Percentiles rank a stretch among this genome's conserved stretches.
These are phyloP conservation scores for Ganoderma resinaceum DNA, from an alignment of 1,284 basidiomycete species.

Conservation along the genomic window DNA sequence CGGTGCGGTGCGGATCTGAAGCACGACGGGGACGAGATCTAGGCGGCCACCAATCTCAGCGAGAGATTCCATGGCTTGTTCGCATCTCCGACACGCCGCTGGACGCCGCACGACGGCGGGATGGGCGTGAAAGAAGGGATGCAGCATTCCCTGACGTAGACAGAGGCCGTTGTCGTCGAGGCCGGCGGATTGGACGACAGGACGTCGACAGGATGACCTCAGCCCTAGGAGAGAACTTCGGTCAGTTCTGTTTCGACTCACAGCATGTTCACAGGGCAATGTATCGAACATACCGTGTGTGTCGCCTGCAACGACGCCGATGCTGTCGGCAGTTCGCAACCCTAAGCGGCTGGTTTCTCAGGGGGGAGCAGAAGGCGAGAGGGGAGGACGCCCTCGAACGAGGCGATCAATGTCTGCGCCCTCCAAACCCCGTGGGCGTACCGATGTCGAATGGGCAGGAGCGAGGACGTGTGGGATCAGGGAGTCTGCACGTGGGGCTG, in stretches of 20 bases:
- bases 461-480: neutral
- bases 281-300: slow-evolving; percentile 21
- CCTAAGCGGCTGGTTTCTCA: neutral
- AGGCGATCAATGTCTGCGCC: neutral
- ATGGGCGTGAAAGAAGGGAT: slow-evolving; percentile 17
- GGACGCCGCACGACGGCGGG: slow-evolving; percentile 10
- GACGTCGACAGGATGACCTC: slow-evolving; percentile 17
- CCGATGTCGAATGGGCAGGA: neutral
- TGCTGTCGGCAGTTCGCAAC: slow-evolving; percentile 14
- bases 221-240: slow-evolving; percentile 7
- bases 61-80: slow-evolving; percentile 9
- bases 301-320: slow-evolving; percentile 11
- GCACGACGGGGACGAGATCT: slow-evolving; percentile 21
- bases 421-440: neutral
- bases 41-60: slow-evolving; percentile 19
- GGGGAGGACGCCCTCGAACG: slow-evolving; percentile 7
- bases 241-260: slow-evolving; percentile 14
- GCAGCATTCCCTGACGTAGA: slow-evolving; percentile 9
- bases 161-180: neutral
- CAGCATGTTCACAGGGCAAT: slow-evolving; percentile 18
- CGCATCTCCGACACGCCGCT: slow-evolving; percentile 7
- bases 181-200: slow-evolving; percentile 4
- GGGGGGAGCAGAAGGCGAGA: neutral
- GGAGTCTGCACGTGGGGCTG: neutral
- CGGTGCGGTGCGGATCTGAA: slow-evolving; percentile 23